phyloP scores from a whole-genome alignment of 352 stramenopile species.

The Globisporangium uncinulatum region DNA sequence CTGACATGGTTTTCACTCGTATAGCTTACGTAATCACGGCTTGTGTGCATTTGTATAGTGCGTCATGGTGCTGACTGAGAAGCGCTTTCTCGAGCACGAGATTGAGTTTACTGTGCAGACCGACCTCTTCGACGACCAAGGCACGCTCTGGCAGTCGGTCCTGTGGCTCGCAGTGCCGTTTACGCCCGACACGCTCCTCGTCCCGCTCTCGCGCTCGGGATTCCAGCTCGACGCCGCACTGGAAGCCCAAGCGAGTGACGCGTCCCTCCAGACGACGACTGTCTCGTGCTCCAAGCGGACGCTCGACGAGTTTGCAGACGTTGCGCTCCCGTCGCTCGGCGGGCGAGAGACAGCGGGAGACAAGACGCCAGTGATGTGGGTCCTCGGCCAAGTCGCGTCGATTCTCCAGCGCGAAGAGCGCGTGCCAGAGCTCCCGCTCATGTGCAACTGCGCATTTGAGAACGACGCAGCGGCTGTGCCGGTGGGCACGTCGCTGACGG shows the following conservation, averaged over 20 bases:
- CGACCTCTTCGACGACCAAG: slow-evolving; percentile 64
- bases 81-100: slow-evolving; percentile 59
- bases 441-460: slow-evolving; percentile 46
- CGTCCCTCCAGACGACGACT: slow-evolving; percentile 11
- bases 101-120: slow-evolving; percentile 76
- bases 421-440: slow-evolving; percentile 42
- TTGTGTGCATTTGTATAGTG: slow-evolving; percentile 27
- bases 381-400: slow-evolving; percentile 35
- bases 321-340: slow-evolving; percentile 41
- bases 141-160: slow-evolving; percentile 73
- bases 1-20: slow-evolving; percentile 2
- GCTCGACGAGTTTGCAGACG: slow-evolving; percentile 44
- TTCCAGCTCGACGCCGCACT: slow-evolving; percentile 35
- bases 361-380: slow-evolving; percentile 48
- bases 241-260: slow-evolving; percentile 14
- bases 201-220: slow-evolving; percentile 35
- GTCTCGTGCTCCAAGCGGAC: slow-evolving; percentile 45
- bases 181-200: slow-evolving; percentile 47
- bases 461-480: slow-evolving; percentile 26
- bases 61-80: slow-evolving; percentile 72
- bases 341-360: slow-evolving; percentile 12
- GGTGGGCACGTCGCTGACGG: slow-evolving; percentile 22
- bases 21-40: slow-evolving; percentile 2
- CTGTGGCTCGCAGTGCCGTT: slow-evolving; percentile 60
- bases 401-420: slow-evolving; percentile 43